Evolutionary conservation across 1,284 basidiomycete species (phyloP).

Genomic region (Trichosporon asahii): DNA sequence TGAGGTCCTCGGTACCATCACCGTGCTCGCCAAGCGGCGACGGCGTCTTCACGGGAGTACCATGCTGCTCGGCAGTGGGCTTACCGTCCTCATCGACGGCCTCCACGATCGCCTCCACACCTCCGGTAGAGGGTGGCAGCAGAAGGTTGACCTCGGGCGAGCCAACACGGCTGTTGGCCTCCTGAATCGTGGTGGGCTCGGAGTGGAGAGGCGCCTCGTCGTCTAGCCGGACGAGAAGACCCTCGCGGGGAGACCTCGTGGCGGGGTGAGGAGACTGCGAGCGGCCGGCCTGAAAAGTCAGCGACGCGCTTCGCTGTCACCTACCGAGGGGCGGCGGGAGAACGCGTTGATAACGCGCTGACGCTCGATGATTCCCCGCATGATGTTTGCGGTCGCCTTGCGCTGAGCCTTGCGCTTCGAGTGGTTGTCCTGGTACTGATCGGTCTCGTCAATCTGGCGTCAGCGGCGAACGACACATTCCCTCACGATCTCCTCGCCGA

Average conservation of each 20-base stretch:
- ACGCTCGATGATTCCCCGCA: slow-evolving; percentile 60
- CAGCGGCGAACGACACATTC: neutral
- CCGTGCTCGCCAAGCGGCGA: slow-evolving; percentile 6
- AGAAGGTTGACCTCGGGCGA: neutral
- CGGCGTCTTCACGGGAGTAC: neutral
- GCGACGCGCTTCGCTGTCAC: slow-evolving; percentile 11
- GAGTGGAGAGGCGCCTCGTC: neutral
- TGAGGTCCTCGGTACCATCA: neutral
- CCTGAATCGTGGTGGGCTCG: neutral
- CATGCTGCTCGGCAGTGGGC: neutral
- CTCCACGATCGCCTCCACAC: neutral
- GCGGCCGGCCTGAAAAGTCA: neutral
- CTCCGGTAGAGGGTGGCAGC: neutral
- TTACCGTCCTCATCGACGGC: neutral
- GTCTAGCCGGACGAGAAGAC: neutral
- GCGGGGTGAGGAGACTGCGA: slow-evolving; percentile 1
- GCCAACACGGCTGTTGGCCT: neutral
- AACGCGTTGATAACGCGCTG: slow-evolving; percentile 46
- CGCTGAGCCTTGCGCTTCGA: slow-evolving; percentile 69
- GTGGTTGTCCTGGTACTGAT: slow-evolving; percentile 79
- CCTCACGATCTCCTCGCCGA: slow-evolving; percentile 53
- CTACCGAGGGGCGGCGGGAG: slow-evolving; percentile 41
- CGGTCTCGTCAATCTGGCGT: slow-evolving; percentile 78
- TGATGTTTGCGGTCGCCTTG: slow-evolving; percentile 67
- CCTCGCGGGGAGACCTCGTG: neutral